These are phyloP conservation scores for Daldinia bambusicola DNA, from an alignment of 495 filamentous ascomycete genomes.

Conservation along the genomic window DNA sequence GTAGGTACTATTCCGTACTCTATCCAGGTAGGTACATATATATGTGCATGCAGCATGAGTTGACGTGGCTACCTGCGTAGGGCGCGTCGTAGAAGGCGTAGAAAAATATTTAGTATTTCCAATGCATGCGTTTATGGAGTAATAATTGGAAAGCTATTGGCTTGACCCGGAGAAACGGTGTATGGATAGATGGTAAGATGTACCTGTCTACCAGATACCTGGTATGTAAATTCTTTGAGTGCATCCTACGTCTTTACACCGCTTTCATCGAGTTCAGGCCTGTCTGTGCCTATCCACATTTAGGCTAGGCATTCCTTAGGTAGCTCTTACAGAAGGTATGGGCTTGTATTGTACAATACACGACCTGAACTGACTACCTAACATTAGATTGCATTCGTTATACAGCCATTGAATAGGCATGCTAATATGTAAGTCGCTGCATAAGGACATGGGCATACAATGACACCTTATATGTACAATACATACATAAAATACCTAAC, in stretches of 20 bases:
- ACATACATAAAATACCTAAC: slow-evolving; percentile 3
- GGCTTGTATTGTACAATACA: slow-evolving; percentile 11
- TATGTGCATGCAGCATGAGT: slow-evolving; percentile 33
- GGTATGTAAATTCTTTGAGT: slow-evolving; percentile 15
- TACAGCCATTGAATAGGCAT: slow-evolving; percentile 10
- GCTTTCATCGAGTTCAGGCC: slow-evolving; percentile 34
- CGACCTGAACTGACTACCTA: slow-evolving; percentile 14
- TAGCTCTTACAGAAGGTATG: neutral
- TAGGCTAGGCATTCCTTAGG: slow-evolving; percentile 10
- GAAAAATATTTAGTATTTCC: slow-evolving; percentile 8
- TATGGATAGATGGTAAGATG: slow-evolving; percentile 2
- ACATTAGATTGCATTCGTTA: slow-evolving; percentile 18
- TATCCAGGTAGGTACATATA: slow-evolving; percentile 18
- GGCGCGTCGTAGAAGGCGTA: slow-evolving; percentile 17
- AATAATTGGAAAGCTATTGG: slow-evolving; percentile 20
- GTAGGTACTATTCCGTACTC: too few species aligned
- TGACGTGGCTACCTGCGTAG: slow-evolving; percentile 42
- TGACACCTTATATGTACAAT: slow-evolving; percentile 7
- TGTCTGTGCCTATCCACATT: slow-evolving; percentile 20
- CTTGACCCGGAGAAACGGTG: slow-evolving; percentile 10
- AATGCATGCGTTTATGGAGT: slow-evolving; percentile 26
- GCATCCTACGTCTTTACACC: slow-evolving; percentile 24
- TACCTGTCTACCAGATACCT: neutral
- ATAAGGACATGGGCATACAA: slow-evolving; percentile 13
- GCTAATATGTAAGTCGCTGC: slow-evolving; percentile 11